phyloP scores from a whole-genome alignment of 805 yeast species.

The Wickerhamomyces chambardii region DNA sequence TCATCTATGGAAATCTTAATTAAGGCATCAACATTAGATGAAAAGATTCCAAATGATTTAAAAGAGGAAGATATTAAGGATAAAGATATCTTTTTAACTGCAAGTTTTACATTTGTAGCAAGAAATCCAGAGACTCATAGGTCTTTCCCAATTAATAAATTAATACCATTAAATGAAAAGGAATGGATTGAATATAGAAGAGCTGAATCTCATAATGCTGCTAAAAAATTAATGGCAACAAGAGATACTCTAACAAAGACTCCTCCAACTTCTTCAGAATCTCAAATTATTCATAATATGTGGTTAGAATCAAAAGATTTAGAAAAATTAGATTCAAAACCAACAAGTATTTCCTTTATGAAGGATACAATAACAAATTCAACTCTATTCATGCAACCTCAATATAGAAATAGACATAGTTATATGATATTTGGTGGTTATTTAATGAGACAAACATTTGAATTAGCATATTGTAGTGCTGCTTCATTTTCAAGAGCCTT shows the following conservation, averaged over 20 bases:
- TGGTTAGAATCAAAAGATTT: conserved; percentile 48
- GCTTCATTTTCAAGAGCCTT: conserved; percentile 80
- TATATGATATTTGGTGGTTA: conserved; percentile 96
- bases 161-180: conserved; percentile 63
- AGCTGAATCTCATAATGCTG: conserved; percentile 85
- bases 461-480: conserved; percentile 87
- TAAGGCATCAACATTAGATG: conserved; percentile 72
- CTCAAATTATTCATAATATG: conserved; percentile 65
- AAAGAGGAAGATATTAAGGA: conserved; percentile 49
- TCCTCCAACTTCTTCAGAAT: conserved; percentile 75
- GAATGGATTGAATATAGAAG: conserved; percentile 82
- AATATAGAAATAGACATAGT: conserved; percentile 89
- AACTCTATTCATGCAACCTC: conserved; percentile 92
- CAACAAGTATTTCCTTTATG: conserved; percentile 55
- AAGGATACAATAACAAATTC: conserved; percentile 62
- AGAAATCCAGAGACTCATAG: conserved; percentile 89
- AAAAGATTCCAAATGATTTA: conserved; percentile 40
- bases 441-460: conserved; percentile 85
- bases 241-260: conserved; percentile 47
- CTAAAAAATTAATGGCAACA: conserved; percentile 72
- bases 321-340: conserved; percentile 23
- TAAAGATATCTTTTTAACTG: conserved; percentile 71
- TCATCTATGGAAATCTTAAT: conserved; percentile 95
- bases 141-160: conserved; percentile 76
- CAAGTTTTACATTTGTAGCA: conserved; percentile 93